Evolutionary conservation across 257 asterid species (phyloP), one percentile per base, ranked within the genome.

Genomic region (Capsicum baccatum): DNA sequence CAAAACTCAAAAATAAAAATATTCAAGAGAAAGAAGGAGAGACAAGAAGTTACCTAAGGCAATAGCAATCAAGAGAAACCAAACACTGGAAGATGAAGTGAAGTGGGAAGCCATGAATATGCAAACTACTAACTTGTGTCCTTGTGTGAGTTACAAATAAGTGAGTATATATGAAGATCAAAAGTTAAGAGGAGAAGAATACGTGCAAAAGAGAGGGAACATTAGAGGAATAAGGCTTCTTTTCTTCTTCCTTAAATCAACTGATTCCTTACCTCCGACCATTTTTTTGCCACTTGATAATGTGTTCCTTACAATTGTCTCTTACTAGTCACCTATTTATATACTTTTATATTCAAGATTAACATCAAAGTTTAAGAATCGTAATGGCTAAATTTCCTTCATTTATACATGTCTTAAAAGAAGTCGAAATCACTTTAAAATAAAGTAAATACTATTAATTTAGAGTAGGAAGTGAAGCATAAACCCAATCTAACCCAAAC

Each of bases 171-270:
- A 79, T 81, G 15, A 52, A 33, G 39, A 74, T 14, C 4, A 3
- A 35, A 60, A 33, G 17, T 54, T 84, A 21, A 84, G 33, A 60
- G 79, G 21, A 60, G 50, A 84, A 91, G 97, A 92, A 92, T 91
- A 88, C 92, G 92, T 90, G 94, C 82, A 57, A 74, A 57, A 86
- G 86, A 42, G 84, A 81, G 88, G 71, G 81, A 85, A 69, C 63
- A 74, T 8, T 42, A 80, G 19, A 80, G 81, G 68, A 42, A 52
- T 76, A 80, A 79, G 56, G 92, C 90, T 92, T 91, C 94, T 88
- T 93, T 93, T 84, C 94, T 90, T 90, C 87, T 85, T 86, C 64
- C 11, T 59, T 80, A 86, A 44, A 93, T 90, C 92, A 86, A 85
- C 35, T 42, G 91, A 93, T 91, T 87, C 95, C 88, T 92, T 92